phyloP scores from a whole-genome alignment of 495 filamentous ascomycete genomes.

The Podospora fimiseda region DNA sequence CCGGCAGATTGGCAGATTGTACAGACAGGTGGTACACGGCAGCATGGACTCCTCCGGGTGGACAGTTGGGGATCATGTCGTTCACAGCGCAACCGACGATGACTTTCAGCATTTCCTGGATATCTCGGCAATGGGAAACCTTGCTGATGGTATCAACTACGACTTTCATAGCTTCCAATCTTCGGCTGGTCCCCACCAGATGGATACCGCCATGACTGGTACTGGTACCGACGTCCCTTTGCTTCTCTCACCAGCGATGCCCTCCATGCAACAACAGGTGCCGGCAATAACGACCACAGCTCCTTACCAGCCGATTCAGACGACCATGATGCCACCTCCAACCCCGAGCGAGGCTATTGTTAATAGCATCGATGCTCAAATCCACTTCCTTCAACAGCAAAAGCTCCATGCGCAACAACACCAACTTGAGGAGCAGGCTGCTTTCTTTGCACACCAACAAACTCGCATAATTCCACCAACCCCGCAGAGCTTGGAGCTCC shows the following conservation, averaged over 20 bases:
- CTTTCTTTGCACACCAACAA: slow-evolving; percentile 48
- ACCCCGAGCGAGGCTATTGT: slow-evolving; percentile 39
- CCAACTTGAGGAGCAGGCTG: slow-evolving; percentile 49
- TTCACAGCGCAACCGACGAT: slow-evolving; percentile 41
- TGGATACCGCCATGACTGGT: slow-evolving; percentile 48
- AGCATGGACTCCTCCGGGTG: slow-evolving; percentile 44
- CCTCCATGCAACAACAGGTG: slow-evolving; percentile 40
- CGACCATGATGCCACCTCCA: slow-evolving; percentile 38
- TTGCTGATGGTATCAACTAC: slow-evolving; percentile 43
- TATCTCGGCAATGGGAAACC: slow-evolving; percentile 41
- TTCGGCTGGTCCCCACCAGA: slow-evolving; percentile 26
- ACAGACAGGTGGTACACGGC: slow-evolving; percentile 8
- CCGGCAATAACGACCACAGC: slow-evolving; percentile 39
- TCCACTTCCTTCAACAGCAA: slow-evolving; percentile 58
- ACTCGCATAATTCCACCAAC: slow-evolving; percentile 77
- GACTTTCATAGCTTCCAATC: slow-evolving; percentile 43
- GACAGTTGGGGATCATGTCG: slow-evolving; percentile 42
- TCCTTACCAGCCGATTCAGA: slow-evolving; percentile 33
- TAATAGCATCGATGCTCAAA: slow-evolving; percentile 51
- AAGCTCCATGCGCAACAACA: slow-evolving; percentile 46
- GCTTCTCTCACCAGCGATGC: slow-evolving; percentile 33
- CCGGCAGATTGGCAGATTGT: not conserved
- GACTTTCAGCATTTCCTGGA: slow-evolving; percentile 53
- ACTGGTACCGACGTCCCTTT: slow-evolving; percentile 36
- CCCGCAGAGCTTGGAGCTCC: slow-evolving; percentile 86